Conservation (phyloP, 1,139 yeast species). For the Saccharomycopsis phalli region DNA sequence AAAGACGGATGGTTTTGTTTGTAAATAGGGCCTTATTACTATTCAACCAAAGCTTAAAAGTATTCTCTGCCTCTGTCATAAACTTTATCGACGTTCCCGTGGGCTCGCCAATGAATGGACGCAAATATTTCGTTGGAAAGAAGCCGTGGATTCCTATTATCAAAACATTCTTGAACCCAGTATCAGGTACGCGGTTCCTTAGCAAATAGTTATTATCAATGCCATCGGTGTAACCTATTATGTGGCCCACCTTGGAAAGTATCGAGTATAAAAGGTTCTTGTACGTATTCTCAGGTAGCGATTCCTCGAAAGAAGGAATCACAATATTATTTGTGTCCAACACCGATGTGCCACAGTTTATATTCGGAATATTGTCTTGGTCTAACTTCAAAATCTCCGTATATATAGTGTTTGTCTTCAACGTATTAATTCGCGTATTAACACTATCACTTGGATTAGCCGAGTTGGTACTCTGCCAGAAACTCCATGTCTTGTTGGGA, state of each 20-base stretch:
- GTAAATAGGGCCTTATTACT: conserved; percentile 34
- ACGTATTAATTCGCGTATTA: background rate
- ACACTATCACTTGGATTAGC: background rate
- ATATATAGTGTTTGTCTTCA: conserved; percentile 13
- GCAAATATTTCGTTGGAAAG: conserved; percentile 76
- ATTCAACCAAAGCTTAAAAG: conserved; percentile 65
- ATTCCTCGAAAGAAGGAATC: conserved; percentile 21
- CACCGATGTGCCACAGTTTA: conserved; percentile 3
- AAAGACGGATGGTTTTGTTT: conserved; percentile 49
- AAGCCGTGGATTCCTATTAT: conserved; percentile 95
- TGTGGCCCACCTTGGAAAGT: conserved; percentile 5
- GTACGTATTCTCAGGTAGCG: conserved; percentile 13
- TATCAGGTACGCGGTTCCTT: conserved; percentile 13
- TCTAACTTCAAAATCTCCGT: conserved; percentile 7
- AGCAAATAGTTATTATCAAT: conserved; percentile 4
- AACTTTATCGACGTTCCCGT: conserved; percentile 86
- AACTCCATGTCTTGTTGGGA: conserved; percentile 5
- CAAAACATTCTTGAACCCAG: conserved; percentile 41
- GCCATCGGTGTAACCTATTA: conserved; percentile 1
- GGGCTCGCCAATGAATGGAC: conserved; percentile 86
- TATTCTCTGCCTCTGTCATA: conserved; percentile 77
- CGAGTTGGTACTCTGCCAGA: conserved; percentile 5
- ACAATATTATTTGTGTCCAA: conserved; percentile 18
- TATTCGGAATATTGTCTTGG: background rate
- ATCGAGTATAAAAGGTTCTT: conserved; percentile 10